Conservation (phyloP, 2,329 filamentous ascomycete species). For the Pseudocercospora ulei region DNA sequence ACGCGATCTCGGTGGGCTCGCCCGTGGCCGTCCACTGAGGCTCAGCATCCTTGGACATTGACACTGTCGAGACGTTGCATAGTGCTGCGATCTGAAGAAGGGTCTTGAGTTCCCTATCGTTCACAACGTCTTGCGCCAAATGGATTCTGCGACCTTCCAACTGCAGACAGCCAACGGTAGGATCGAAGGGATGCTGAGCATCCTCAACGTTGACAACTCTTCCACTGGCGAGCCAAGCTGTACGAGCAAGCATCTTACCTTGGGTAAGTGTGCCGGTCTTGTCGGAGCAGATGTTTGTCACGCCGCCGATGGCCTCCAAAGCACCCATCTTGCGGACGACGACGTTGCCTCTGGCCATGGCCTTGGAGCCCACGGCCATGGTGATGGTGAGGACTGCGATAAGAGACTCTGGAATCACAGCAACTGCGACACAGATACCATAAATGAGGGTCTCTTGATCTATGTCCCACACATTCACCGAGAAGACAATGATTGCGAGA, state of each 20-base stretch:
- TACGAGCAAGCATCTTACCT: slow-evolving; percentile 53
- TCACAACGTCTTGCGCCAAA: slow-evolving; percentile 35
- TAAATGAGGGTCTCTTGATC: slow-evolving; percentile 42
- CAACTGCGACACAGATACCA: slow-evolving; percentile 42
- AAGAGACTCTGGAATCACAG: slow-evolving; percentile 45
- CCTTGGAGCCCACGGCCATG: slow-evolving; percentile 53
- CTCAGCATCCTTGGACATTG: slow-evolving; percentile 40
- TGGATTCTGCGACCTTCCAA: slow-evolving; percentile 14
- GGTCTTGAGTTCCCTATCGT: slow-evolving; percentile 41
- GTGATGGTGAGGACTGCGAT: slow-evolving; percentile 60
- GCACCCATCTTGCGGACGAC: slow-evolving; percentile 56
- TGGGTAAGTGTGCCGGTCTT: slow-evolving; percentile 53
- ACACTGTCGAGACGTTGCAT: slow-evolving; percentile 54
- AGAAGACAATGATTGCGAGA: slow-evolving; percentile 59
- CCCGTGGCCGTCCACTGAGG: slow-evolving; percentile 53
- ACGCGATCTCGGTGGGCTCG: slow-evolving; percentile 62
- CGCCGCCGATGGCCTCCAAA: slow-evolving; percentile 55
- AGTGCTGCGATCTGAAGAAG: slow-evolving; percentile 53
- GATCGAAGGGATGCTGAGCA: slow-evolving; percentile 50
- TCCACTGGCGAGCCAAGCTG: slow-evolving; percentile 50
- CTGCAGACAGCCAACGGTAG: slow-evolving; percentile 30
- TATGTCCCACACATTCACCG: slow-evolving; percentile 45
- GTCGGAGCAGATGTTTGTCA: slow-evolving; percentile 60
- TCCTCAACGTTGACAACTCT: slow-evolving; percentile 51
- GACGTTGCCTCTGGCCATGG: slow-evolving; percentile 55